Conservation (phyloP, 192 early-diverging fungal species). For the Gaertneriomyces sp. region DNA sequence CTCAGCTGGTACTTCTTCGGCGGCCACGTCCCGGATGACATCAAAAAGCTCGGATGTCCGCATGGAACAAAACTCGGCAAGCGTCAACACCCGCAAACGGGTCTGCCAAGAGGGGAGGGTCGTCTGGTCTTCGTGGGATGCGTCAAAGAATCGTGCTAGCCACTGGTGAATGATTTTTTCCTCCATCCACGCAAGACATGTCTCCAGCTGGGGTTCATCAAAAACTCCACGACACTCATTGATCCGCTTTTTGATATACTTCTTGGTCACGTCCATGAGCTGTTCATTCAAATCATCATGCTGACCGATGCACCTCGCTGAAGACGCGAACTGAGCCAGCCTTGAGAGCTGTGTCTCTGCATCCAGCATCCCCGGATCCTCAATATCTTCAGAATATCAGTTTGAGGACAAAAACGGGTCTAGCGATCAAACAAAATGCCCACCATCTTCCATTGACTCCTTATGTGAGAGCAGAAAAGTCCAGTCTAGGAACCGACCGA, state of each 20-base stretch:
- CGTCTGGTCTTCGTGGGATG: background rate
- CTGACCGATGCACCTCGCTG: too few species aligned
- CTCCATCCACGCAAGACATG: slow-evolving; percentile 1
- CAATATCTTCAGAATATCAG: too few species aligned
- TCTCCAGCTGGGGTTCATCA: background rate
- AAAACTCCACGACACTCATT: background rate
- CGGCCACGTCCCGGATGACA: slow-evolving; percentile 3
- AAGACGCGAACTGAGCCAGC: too few species aligned
- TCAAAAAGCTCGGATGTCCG: slow-evolving; percentile 10
- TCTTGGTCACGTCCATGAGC: too few species aligned
- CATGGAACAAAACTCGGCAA: slow-evolving; percentile 16
- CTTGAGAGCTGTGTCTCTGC: too few species aligned
- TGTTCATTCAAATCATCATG: too few species aligned
- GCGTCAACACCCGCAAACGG: background rate
- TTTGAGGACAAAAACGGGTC: too few species aligned
- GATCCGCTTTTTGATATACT: background rate
- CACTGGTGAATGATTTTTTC: background rate
- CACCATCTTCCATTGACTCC: too few species aligned
- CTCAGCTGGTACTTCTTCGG: background rate
- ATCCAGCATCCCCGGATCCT: too few species aligned
- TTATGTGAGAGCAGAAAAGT: too few species aligned
- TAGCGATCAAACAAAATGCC: too few species aligned
- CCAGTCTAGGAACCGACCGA: too few species aligned
- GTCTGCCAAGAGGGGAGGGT: background rate
- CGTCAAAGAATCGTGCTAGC: background rate